These are phyloP conservation scores for Arthroderma sp. DNA, from an alignment of 2,329 filamentous ascomycete species.

Conservation along the genomic window DNA sequence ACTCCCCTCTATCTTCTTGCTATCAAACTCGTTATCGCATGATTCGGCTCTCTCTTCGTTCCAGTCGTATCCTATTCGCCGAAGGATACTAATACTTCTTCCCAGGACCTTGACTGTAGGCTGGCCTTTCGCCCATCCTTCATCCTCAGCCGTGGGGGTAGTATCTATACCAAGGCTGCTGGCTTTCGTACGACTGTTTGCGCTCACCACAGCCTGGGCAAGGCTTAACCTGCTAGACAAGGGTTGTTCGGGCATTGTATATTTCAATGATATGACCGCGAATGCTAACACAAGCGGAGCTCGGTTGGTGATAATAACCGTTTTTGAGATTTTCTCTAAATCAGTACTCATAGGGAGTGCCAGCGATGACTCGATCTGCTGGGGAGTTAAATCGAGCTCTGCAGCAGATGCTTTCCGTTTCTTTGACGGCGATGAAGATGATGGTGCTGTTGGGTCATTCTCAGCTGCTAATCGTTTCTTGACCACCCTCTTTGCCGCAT, in stretches of 20 bases:
- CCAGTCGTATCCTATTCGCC: conserved; percentile 62
- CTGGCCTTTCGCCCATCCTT: conserved; percentile 64
- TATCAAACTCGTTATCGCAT: not conserved
- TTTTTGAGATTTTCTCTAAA: conserved; percentile 48
- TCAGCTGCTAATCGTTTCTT: conserved; percentile 41
- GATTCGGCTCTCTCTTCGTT: conserved; percentile 20
- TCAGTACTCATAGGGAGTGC: conserved; percentile 22
- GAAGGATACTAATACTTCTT: conserved; percentile 61
- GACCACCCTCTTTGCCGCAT: conserved; percentile 44
- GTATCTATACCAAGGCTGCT: conserved; percentile 60
- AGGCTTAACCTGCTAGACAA: conserved; percentile 72
- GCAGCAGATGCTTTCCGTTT: conserved; percentile 22
- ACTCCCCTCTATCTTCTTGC: conserved; percentile 6
- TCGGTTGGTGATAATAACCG: conserved; percentile 59
- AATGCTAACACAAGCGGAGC: conserved; percentile 76
- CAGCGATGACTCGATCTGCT: conserved; percentile 25
- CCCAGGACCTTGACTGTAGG: conserved; percentile 61
- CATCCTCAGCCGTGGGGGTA: conserved; percentile 52
- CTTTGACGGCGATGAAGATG: conserved; percentile 21
- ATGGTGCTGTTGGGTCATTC: conserved; percentile 23
- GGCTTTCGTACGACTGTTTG: conserved; percentile 67
- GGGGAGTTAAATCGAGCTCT: conserved; percentile 18
- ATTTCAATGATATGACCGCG: conserved; percentile 57
- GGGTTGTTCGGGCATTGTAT: conserved; percentile 77
- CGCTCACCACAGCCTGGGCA: conserved; percentile 71